Percentiles rank a stretch among this genome's conserved stretches.
Evolutionary conservation across 2,329 filamentous ascomycete species (phyloP).

Genomic region (Colletotrichum gigasporum): DNA sequence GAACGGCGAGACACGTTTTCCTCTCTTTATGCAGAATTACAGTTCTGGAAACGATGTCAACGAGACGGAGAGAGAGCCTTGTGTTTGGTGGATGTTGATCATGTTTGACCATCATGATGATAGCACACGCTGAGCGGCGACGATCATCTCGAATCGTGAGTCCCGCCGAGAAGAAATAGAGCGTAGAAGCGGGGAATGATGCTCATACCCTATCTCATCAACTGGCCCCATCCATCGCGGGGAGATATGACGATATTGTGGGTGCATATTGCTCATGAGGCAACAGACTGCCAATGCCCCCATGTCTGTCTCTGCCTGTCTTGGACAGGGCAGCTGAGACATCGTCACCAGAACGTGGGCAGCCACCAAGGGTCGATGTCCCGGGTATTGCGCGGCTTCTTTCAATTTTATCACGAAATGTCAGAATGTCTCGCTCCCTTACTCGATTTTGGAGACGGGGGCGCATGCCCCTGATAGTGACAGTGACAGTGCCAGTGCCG

Average conservation of each 20-base stretch:
- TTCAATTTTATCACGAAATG: neutral
- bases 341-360: constrained; percentile 21
- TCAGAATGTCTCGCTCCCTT: constrained; percentile 13
- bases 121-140: neutral
- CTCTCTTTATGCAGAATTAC: constrained; percentile 14
- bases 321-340: neutral
- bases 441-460: neutral
- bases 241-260: constrained; percentile 7
- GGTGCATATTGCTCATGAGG: constrained; percentile 10
- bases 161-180: neutral
- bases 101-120: constrained; percentile 6
- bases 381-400: neutral
- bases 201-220: neutral
- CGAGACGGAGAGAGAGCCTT: neutral
- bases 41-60: neutral
- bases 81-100: constrained; percentile 13
- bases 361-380: neutral
- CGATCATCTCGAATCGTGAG: neutral
- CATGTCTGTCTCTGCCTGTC: neutral
- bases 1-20: constrained; percentile 5
- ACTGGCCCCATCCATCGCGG: neutral
- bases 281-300: neutral
- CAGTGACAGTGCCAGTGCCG: no score
- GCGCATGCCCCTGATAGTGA: constrained; percentile 12
- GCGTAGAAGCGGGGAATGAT: constrained; percentile 9